Conservation (phyloP, 768 basidiomycete genomes). For the Fomitopsis serialis region DNA sequence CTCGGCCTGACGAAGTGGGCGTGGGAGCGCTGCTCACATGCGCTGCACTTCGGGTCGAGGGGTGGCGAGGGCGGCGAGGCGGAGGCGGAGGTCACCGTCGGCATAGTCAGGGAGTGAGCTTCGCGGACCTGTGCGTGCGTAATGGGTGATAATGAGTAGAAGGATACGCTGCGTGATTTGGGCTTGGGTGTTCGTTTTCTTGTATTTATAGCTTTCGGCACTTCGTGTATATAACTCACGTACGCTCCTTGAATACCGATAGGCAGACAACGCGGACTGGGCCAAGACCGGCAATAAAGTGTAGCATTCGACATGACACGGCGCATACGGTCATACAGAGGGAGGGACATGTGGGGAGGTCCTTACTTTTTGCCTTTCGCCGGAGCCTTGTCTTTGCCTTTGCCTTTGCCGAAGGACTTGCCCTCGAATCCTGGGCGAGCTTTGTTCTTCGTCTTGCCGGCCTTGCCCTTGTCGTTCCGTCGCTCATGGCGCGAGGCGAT, state of each 20-base stretch:
- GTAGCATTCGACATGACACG: too few species aligned
- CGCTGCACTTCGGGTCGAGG: slow-evolving; percentile 32
- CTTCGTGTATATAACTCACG: not conserved
- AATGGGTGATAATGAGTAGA: too few species aligned
- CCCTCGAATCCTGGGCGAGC: slow-evolving; percentile 87
- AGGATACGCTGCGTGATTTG: not conserved
- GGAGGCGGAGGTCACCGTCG: slow-evolving; percentile 63
- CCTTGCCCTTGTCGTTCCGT: slow-evolving; percentile 53
- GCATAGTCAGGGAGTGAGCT: slow-evolving; percentile 50
- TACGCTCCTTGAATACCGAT: not conserved
- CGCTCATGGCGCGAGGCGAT: slow-evolving; percentile 83
- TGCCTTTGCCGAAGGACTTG: slow-evolving; percentile 62
- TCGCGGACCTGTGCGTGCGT: not conserved
- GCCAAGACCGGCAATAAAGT: too few species aligned
- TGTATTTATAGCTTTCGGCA: slow-evolving; percentile 6
- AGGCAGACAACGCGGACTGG: not conserved
- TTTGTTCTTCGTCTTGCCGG: slow-evolving; percentile 46
- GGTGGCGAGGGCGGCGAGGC: slow-evolving; percentile 25
- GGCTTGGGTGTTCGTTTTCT: not conserved
- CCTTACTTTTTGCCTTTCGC: slow-evolving; percentile 17
- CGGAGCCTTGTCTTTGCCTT: slow-evolving; percentile 20
- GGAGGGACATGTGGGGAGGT: not conserved
- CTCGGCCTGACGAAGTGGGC: slow-evolving; percentile 72
- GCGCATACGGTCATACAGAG: too few species aligned
- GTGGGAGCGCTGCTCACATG: slow-evolving; percentile 58